Evolutionary conservation across 192 early-diverging fungal genomes (phyloP).

Genomic region (Podila epigama): DNA sequence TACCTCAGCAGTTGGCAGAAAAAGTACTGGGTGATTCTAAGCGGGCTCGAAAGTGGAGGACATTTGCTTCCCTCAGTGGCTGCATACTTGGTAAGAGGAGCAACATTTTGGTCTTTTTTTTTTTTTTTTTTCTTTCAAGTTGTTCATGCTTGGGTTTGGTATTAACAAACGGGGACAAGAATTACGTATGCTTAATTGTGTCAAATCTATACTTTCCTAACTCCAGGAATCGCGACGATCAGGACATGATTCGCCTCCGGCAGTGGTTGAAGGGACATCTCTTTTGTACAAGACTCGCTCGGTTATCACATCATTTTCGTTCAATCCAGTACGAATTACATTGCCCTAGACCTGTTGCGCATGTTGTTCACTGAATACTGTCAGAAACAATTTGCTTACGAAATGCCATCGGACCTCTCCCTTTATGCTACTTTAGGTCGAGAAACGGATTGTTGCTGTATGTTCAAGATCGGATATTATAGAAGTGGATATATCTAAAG

Average conservation of each 20-base stretch:
- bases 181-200: not conserved
- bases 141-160: not conserved
- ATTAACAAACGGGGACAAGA: not conserved
- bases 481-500: conserved; percentile 72
- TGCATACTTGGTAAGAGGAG: conserved; percentile 10
- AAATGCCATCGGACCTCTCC: too few relatives aligned
- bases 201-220: not conserved
- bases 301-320: conserved; percentile 55
- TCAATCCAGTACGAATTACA: conserved; percentile 65
- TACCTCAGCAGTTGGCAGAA: conserved; percentile 45
- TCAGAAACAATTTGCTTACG: too few relatives aligned
- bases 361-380: too few relatives aligned
- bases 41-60: conserved; percentile 42
- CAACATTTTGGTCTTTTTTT: too few relatives aligned
- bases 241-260: conserved; percentile 26
- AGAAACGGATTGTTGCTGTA: conserved; percentile 67
- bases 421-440: conserved; percentile 53
- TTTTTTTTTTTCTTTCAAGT: not conserved
- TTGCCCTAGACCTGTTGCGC: too few relatives aligned
- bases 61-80: conserved; percentile 34
- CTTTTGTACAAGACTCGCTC: conserved; percentile 53
- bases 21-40: conserved; percentile 47
- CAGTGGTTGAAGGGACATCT: conserved; percentile 26
- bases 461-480: conserved; percentile 69
- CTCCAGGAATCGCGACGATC: conserved; percentile 18